Evolutionary conservation across 768 basidiomycete genomes (phyloP), one percentile per base, ranked within the genome.

Genomic region (Russula earlei): DNA sequence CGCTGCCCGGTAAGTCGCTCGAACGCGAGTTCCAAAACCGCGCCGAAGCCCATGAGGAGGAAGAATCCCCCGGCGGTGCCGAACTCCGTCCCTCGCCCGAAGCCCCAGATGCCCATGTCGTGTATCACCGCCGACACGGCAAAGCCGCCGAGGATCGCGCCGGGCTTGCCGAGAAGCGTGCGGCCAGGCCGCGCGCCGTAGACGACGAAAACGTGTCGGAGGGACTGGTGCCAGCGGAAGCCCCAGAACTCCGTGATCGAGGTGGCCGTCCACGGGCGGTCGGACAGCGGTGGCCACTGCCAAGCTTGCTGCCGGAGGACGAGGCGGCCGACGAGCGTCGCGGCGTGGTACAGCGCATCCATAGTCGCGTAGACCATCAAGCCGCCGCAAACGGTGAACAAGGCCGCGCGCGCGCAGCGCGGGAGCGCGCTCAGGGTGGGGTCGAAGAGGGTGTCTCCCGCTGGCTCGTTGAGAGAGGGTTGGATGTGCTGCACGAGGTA

Each of bases 111-210:
- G 10, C 80, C 82, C n/a, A 77, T 38, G 57, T 80, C 74, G 55
- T 89, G 86, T 4, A 87, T 61, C 4, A 79, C 25, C 6, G 75
- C 83, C 0, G 85, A 87, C 5, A 78, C 55, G 1, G 76, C 47
- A 64, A 87, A 87, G 5, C 76, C 77, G 6, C 83, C 84, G 2
- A 86, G 48, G 5, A 85, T 69, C 3, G 65, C 68, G 6, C 80
- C 82, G 3, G 65, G 51, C n/a, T 75, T 74, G 14, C 84, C 83
- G 22, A 78, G 62, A 3, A 79, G 54, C 50, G 63, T 63, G 29
- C 65, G 64, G 24, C 79, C 50, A 0, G 69, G 72, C 8, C 53
- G 53, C 1, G 64, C 65, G n/a, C 73, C 74, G 2, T 69, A 19
- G 14, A 60, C 27, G 46, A 71, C 43, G 53, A 74, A 73, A 0